Evolutionary conservation across 2,329 filamentous ascomycete species (phyloP).

Genomic region (Alternaria atra): DNA sequence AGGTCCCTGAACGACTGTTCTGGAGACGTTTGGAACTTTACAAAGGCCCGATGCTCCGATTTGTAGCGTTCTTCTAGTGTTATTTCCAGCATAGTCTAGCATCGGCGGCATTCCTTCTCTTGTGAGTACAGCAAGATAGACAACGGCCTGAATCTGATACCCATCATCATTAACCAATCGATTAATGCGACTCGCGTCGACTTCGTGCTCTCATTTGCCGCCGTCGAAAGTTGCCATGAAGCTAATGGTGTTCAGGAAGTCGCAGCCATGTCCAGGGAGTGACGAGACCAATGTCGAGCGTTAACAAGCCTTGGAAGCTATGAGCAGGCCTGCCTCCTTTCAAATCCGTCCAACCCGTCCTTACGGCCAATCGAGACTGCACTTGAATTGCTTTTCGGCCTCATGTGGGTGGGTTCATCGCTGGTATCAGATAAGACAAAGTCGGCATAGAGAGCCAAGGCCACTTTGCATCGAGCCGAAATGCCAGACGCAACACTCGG

Average conservation of each 20-base stretch:
- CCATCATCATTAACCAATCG: background rate
- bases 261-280: background rate
- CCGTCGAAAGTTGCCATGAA: background rate
- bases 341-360: background rate
- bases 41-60: constrained; percentile 36
- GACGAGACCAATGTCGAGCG: background rate
- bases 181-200: background rate
- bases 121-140: background rate
- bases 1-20: constrained; percentile 51
- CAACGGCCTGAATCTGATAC: background rate
- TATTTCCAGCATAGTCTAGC: background rate
- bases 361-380: constrained; percentile 4
- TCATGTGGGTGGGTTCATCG: constrained; percentile 7
- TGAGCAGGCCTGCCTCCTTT: background rate
- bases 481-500: constrained; percentile 2
- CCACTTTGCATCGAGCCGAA: constrained; percentile 13
- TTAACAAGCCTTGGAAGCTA: background rate
- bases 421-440: constrained; percentile 21
- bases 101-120: background rate
- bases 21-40: constrained; percentile 53
- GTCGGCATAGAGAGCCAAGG: constrained; percentile 15
- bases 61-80: background rate
- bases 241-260: background rate
- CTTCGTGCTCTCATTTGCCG: background rate
- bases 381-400: background rate